Evolutionary conservation across 2,329 filamentous ascomycete genomes (phyloP).

Genomic region (Colletotrichum melonis): DNA sequence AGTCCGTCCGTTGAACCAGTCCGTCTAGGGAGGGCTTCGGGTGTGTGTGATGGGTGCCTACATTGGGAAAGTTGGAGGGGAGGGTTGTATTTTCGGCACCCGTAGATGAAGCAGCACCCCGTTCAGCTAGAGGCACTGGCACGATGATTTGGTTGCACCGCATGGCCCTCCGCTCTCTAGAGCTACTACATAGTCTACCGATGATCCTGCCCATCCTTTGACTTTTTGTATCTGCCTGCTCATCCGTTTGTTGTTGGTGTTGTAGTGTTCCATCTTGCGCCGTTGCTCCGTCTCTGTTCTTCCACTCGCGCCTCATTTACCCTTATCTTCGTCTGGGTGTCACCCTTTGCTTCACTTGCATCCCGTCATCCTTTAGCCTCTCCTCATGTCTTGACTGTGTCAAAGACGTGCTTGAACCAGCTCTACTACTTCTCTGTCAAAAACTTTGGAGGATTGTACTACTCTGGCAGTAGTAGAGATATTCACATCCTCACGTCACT

Average conservation of each 20-base stretch:
- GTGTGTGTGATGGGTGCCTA: not conserved
- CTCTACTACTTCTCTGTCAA: slow-evolving; percentile 11
- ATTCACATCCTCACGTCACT: not conserved
- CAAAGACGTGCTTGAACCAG: not conserved
- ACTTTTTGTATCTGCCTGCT: not conserved
- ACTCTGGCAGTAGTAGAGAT: slow-evolving; percentile 13
- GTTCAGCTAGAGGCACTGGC: not conserved
- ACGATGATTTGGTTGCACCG: slow-evolving; percentile 5
- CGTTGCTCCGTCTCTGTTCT: not conserved
- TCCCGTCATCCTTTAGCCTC: slow-evolving; percentile 9
- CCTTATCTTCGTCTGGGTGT: not conserved
- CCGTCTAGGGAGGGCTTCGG: not conserved
- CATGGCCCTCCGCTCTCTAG: not conserved
- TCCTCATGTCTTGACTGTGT: slow-evolving; percentile 15
- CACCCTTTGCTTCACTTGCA: not conserved
- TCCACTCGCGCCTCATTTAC: not conserved
- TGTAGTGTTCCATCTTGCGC: not conserved
- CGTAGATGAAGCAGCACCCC: not conserved
- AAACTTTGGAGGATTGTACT: slow-evolving; percentile 10
- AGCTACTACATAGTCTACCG: slow-evolving; percentile 7
- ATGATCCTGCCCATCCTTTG: not conserved
- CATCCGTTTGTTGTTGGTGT: not conserved
- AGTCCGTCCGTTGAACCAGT: not conserved
- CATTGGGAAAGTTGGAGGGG: not conserved
- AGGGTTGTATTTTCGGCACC: not conserved